phyloP scores from a whole-genome alignment of 1,284 basidiomycete genomes.

The Apiotrichum akiyoshidainum region DNA sequence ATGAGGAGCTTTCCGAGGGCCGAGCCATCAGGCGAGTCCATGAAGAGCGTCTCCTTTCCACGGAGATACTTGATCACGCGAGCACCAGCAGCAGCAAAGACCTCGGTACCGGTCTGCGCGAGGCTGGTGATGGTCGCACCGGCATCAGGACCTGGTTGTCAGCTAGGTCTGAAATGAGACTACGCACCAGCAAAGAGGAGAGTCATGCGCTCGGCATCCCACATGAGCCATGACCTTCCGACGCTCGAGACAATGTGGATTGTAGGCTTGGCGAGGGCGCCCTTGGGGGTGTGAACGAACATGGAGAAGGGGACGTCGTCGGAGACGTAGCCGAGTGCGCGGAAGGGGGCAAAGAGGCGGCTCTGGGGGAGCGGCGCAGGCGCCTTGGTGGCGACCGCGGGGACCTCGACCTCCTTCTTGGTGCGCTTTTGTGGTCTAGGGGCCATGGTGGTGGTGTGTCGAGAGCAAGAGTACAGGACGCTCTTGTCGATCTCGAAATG shows the following conservation, averaged over 20 bases:
- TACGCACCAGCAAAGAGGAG: constrained; percentile 85
- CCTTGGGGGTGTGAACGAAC: constrained; percentile 82
- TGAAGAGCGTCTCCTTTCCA: constrained; percentile 65
- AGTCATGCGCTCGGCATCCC: constrained; percentile 91
- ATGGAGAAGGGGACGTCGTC: constrained; percentile 87
- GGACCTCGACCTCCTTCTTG: constrained; percentile 11
- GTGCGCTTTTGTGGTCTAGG: constrained; percentile 20
- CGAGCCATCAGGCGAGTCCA: constrained; percentile 44
- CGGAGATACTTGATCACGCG: constrained; percentile 74
- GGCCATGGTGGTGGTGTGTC: constrained; percentile 5
- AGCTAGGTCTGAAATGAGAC: background rate
- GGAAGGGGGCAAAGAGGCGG: constrained; percentile 84
- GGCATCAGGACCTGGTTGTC: constrained; percentile 67
- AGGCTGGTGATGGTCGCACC: constrained; percentile 70
- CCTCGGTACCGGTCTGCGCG: constrained; percentile 76
- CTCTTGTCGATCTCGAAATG: background rate
- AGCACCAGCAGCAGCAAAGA: constrained; percentile 74
- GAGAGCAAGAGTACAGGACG: background rate
- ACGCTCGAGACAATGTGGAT: constrained; percentile 83
- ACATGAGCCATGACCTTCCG: constrained; percentile 89
- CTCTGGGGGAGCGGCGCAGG: constrained; percentile 22
- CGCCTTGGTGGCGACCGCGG: background rate
- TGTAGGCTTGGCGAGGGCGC: constrained; percentile 74
- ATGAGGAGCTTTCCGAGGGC: constrained; percentile 57
- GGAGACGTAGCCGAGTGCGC: constrained; percentile 87